Percentiles rank a stretch among this genome's conserved stretches.
These are phyloP conservation scores for Alloascoidea africana DNA, from an alignment of 805 yeast genomes.

Conservation along the genomic window DNA sequence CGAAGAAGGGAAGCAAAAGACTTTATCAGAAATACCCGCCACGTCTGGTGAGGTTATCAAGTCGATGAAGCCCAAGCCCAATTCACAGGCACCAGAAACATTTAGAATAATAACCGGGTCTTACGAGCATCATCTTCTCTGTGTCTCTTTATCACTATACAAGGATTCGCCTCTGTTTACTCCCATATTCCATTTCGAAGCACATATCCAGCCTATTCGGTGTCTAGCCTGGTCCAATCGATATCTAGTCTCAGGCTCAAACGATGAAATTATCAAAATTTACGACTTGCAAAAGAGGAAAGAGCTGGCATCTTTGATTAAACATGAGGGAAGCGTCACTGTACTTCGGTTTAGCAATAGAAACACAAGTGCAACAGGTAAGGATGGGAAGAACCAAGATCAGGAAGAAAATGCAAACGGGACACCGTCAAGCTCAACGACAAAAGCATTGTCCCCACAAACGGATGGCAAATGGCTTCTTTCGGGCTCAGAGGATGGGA, in stretches of 20 bases:
- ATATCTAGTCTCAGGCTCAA: slow-evolving; percentile 84
- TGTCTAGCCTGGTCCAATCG: slow-evolving; percentile 71
- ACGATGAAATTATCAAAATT: slow-evolving; percentile 89
- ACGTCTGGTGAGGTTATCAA: too few relatives aligned
- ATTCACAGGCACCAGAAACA: slow-evolving; percentile 4
- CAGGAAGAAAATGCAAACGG: slow-evolving; percentile 9
- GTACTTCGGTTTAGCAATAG: slow-evolving; percentile 56
- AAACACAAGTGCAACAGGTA: slow-evolving; percentile 8
- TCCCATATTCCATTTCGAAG: slow-evolving; percentile 91
- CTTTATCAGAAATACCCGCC: too few relatives aligned
- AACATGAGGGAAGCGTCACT: slow-evolving; percentile 83
- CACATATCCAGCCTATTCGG: slow-evolving; percentile 81
- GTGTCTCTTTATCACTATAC: slow-evolving; percentile 58
- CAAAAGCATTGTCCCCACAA: slow-evolving; percentile 10
- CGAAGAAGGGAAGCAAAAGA: too few relatives aligned
- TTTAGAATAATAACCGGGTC: slow-evolving; percentile 88
- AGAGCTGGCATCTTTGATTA: slow-evolving; percentile 80
- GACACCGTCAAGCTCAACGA: slow-evolving; percentile 5
- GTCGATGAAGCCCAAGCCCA: too few relatives aligned
- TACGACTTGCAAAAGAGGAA: slow-evolving; percentile 89
- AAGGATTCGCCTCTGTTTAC: slow-evolving; percentile 41
- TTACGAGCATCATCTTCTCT: slow-evolving; percentile 82
- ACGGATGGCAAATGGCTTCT: slow-evolving; percentile 77
- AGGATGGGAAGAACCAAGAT: slow-evolving; percentile 10
- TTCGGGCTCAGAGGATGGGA: slow-evolving; percentile 85